A percentile compares a stretch with the other conserved stretches of the same genome.
Evolutionary conservation across 164 flowering plant species (phyloP).

Genomic region (Saururus chinensis): DNA sequence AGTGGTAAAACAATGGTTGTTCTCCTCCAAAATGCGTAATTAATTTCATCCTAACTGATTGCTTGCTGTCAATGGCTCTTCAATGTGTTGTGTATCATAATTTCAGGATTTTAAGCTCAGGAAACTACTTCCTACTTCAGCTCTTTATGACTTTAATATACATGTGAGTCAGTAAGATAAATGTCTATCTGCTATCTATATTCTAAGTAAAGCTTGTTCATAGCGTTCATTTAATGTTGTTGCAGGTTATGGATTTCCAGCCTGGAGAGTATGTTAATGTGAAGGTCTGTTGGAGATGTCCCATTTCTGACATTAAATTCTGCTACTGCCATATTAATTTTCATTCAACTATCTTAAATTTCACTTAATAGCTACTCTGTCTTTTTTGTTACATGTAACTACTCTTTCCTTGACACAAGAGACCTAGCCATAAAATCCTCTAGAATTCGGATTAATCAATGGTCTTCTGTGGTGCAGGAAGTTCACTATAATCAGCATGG

Average conservation of each 20-base stretch:
- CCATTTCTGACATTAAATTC: neutral
- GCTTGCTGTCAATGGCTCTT: neutral
- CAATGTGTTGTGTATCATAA: neutral
- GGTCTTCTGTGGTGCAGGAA: slow-evolving; percentile 39
- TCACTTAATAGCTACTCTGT: neutral
- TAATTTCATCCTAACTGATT: too few species aligned
- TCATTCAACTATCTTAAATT: too few species aligned
- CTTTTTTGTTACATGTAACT: neutral
- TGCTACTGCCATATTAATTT: neutral
- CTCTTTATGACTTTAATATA: slow-evolving; percentile 79
- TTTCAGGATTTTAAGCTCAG: slow-evolving; percentile 75
- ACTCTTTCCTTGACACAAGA: neutral
- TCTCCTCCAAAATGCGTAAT: neutral
- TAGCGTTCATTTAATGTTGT: neutral
- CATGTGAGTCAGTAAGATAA: slow-evolving; percentile 45
- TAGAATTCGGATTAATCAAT: neutral
- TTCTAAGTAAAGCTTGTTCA: neutral
- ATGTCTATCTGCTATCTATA: too few species aligned
- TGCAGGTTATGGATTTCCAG: slow-evolving; percentile 97
- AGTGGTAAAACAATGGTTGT: neutral
- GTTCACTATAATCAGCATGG: slow-evolving; percentile 99
- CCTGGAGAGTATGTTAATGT: slow-evolving; percentile 95
- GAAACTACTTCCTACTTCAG: slow-evolving; percentile 76
- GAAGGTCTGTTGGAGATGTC: slow-evolving; percentile 42
- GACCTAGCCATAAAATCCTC: neutral